Percentiles rank a stretch among this genome's conserved stretches.
phyloP scores from a whole-genome alignment of 352 stramenopile species.

The Phytophthora melonis region DNA sequence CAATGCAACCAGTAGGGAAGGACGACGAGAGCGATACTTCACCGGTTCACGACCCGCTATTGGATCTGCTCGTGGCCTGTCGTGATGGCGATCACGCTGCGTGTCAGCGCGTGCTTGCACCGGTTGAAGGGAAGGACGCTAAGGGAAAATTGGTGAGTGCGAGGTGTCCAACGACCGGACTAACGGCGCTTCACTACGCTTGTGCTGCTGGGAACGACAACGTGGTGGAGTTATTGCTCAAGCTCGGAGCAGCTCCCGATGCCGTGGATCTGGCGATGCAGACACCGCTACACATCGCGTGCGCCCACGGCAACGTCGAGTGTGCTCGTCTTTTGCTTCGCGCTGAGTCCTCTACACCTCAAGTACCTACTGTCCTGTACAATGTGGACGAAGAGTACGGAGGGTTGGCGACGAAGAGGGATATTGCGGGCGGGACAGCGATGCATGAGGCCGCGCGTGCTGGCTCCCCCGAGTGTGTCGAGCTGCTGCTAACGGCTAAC shows the following conservation, averaged over 20 bases:
- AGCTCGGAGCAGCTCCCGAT: constrained; percentile 42
- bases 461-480: constrained; percentile 61
- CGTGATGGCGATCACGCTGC: constrained; percentile 52
- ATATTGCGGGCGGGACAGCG: constrained; percentile 61
- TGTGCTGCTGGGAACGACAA: constrained; percentile 56
- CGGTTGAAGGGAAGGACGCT: constrained; percentile 10
- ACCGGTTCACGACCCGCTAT: not conserved
- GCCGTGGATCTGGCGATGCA: constrained; percentile 54
- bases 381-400: constrained; percentile 34
- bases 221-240: constrained; percentile 57
- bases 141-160: constrained; percentile 16
- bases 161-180: constrained; percentile 12
- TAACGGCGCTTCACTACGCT: constrained; percentile 63
- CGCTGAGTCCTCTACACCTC: constrained; percentile 33
- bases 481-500: constrained; percentile 65
- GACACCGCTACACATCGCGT: constrained; percentile 70
- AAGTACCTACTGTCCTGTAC: constrained; percentile 26
- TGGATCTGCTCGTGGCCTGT: constrained; percentile 43
- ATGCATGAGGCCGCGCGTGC: constrained; percentile 61
- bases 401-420: constrained; percentile 28
- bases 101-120: constrained; percentile 49
- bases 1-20: not conserved
- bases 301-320: constrained; percentile 47
- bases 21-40: not conserved
- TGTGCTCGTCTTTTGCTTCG: constrained; percentile 69